Base-by-base conservation (phyloP, 176 grass and related monocot species). In the Oryza nivara region DNA sequence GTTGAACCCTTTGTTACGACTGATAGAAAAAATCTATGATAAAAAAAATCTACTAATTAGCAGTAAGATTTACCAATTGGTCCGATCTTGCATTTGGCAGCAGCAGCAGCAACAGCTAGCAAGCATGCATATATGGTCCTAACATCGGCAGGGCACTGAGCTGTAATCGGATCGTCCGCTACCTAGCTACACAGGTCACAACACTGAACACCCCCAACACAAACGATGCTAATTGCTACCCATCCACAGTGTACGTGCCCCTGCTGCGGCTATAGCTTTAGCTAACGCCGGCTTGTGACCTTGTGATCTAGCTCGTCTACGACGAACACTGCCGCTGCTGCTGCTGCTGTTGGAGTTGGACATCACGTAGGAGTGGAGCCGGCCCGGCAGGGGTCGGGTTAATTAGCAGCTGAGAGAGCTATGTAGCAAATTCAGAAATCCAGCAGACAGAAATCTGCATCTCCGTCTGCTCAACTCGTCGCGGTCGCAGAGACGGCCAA, bases 161-260 rank as follows among this genome's bases (percentile, higher is more conserved):
- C 65, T 70, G 74, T 46, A 34, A 77, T 19, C 15, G 38, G 77
- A 85, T 85, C 67, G 74, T 78, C 74, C 4, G 7, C 74, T 46
- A 70, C 74, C 54, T 20, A 56, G 43, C 0, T 32, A 3, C 6
- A 56, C 52, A 58, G 6, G 5, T 17, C 5, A 56, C 17, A 56
- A 2, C 52, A 15, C 52, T 6, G 14, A 38, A 38, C 17, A 2
- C 52, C 6, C 52, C 1, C 52, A 20, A 6, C 52, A 6, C 52
- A 58, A 58, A 19, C 17, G 54, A 58, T 58, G 16, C 15, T 41
- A 41, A 38, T 38, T 38, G 40, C 40, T 52, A 52, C 14, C 49
- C 13, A 52, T 6, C 49, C 14, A 52, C 13, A 17, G 49, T 16
- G 49, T 51, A 14, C 48, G 48, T 51, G 48, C 13, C 48, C 13